Base-by-base conservation (phyloP, 805 yeast genomes). In the Metschnikowia reukaufii region DNA sequence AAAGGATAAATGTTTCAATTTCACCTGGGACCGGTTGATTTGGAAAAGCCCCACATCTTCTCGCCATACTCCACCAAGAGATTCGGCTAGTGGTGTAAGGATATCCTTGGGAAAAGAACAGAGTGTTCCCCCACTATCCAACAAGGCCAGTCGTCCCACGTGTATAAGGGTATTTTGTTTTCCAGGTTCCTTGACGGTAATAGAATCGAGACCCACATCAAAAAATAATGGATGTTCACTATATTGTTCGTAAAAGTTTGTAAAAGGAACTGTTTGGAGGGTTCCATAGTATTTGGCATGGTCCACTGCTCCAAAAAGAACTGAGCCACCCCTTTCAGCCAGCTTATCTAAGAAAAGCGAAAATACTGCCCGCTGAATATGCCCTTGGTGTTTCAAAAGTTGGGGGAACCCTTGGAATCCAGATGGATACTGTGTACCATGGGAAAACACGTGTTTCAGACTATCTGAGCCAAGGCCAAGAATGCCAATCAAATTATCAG, bases 401-500 rank as follows among this genome's bases (percentile, higher is more conserved):
- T 71, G 52, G 0, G 96, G 96, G 47, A 88, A 67, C 62, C 87
- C 86, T 5, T 25, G 25, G 23, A 31, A 31, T 13, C 13, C 20
- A n/a, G 16, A 30, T 41, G 77, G 73, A 64, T 88, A 88, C 17
- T 64, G 63, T 8, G 19, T 16, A 9, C 9, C 35, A 7, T 20
- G 17, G 3, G 10, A 15, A 13, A 33, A 39, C 1, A 51, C 50
- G 13, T 48, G 6, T 21, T 20, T 21, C 18, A 47, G 13, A 21
- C 43, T 37, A 29, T 54, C 43, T 52, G 84, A 69, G 8, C 92
- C 92, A 51, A 86, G 79, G 19, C 91, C 90, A 36, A 86, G 65
- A 25, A 87, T 91, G 46, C 95, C 92, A 48, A 77, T 66, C 5
- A 80, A 63, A 4, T 90, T 81, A 49, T 82, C 79, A 2, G 88